phyloP scores from a whole-genome alignment of 2,329 filamentous ascomycete genomes.

The Fusarium sp. region DNA sequence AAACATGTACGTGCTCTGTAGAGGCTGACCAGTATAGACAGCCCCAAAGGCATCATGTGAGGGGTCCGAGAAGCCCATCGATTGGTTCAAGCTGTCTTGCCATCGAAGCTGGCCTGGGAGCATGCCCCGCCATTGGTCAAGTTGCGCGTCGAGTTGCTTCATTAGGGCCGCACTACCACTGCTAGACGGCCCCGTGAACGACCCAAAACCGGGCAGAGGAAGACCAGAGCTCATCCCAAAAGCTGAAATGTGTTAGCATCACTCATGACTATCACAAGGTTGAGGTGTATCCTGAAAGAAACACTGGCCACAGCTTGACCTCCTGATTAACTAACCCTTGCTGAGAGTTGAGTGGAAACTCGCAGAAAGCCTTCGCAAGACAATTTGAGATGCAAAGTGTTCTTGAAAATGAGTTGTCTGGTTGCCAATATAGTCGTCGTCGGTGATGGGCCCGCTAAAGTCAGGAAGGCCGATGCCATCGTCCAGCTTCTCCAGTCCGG shows the following conservation, averaged over 20 bases:
- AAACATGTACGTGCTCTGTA: constrained; percentile 38
- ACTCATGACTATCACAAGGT: not conserved
- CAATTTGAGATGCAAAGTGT: constrained; percentile 67
- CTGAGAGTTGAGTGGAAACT: constrained; percentile 61
- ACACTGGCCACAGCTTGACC: not conserved
- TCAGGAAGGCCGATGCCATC: constrained; percentile 62
- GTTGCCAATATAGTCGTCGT: constrained; percentile 57
- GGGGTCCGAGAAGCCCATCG: constrained; percentile 41
- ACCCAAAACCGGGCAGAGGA: constrained; percentile 28
- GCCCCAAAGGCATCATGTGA: constrained; percentile 28
- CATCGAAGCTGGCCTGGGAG: constrained; percentile 64
- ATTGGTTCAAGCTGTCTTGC: constrained; percentile 57
- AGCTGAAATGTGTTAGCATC: constrained; percentile 26
- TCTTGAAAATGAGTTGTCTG: constrained; percentile 63
- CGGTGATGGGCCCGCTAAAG: constrained; percentile 58
- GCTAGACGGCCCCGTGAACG: constrained; percentile 25
- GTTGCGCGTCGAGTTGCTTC: constrained; percentile 60
- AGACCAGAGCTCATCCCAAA: constrained; percentile 29
- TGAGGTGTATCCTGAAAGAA: not conserved
- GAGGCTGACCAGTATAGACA: constrained; percentile 33
- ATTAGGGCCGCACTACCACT: constrained; percentile 49
- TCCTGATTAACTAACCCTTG: constrained; percentile 55
- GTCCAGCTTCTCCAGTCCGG: constrained; percentile 62
- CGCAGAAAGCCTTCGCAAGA: constrained; percentile 60
- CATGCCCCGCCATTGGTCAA: constrained; percentile 65